Percentiles rank a stretch among this genome's conserved stretches.
Conservation (phyloP, 306 rosid species). For the Fragaria iinumae region DNA sequence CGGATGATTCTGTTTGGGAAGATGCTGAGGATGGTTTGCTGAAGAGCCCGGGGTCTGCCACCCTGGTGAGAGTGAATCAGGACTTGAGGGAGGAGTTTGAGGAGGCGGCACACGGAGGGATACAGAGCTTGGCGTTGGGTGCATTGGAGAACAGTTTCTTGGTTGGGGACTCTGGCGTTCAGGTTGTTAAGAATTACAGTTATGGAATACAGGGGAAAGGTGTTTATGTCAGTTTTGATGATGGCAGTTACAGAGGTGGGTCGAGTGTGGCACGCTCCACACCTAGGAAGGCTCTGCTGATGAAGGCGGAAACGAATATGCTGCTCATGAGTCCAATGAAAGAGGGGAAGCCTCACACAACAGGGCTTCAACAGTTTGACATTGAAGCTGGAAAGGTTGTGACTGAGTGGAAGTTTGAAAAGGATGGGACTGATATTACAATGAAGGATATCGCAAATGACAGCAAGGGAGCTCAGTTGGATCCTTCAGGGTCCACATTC, state of each 20-base stretch:
- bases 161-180: constrained; percentile 80
- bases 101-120: constrained; percentile 83
- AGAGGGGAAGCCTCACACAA: constrained; percentile 66
- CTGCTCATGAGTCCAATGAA: constrained; percentile 92
- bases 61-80: constrained; percentile 50
- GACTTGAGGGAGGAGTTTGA: constrained; percentile 88
- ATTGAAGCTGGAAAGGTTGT: constrained; percentile 91
- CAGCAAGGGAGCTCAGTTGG: constrained; percentile 86
- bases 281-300: constrained; percentile 82
- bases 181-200: constrained; percentile 83
- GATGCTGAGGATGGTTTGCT: constrained; percentile 68
- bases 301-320: constrained; percentile 96
- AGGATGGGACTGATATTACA: constrained; percentile 88
- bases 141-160: constrained; percentile 93
- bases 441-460: constrained; percentile 95
- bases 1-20: constrained; percentile 96
- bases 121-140: constrained; percentile 91
- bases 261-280: constrained; percentile 46
- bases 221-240: constrained; percentile 67
- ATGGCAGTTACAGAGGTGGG: constrained; percentile 33
- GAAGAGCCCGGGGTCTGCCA: constrained; percentile 59
- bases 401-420: constrained; percentile 85
- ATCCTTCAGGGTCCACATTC: constrained; percentile 91
- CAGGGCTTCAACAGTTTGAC: constrained; percentile 87
- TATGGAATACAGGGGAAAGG: constrained; percentile 96